Evolutionary conservation across 257 asterid genomes (phyloP).

Genomic region (Fraxinus excelsior): DNA sequence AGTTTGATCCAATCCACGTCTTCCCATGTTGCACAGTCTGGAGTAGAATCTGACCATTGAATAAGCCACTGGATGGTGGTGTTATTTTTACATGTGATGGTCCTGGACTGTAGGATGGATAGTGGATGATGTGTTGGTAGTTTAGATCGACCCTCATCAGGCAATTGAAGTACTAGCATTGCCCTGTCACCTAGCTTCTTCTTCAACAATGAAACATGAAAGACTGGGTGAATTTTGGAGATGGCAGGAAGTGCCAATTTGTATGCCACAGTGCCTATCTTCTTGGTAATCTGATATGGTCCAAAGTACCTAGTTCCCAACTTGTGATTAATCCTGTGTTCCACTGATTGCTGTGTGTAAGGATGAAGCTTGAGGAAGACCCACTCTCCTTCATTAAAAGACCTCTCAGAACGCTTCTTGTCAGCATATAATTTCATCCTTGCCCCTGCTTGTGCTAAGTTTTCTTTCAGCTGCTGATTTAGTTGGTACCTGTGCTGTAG

Average conservation of each 20-base stretch:
- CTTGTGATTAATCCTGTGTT: background rate
- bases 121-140: background rate
- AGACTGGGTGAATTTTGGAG: background rate
- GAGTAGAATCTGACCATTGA: background rate
- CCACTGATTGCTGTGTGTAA: background rate
- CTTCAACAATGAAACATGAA: background rate
- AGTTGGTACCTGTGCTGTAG: background rate
- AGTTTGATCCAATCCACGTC: background rate
- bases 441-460: background rate
- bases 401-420: background rate
- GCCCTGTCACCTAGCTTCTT: background rate
- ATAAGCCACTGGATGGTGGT: background rate
- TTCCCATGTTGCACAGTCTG: background rate
- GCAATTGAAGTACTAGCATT: background rate
- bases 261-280: background rate
- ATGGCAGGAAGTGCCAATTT: background rate
- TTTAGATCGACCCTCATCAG: background rate
- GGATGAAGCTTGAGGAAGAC: background rate
- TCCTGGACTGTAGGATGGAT: background rate
- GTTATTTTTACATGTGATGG: too few relatives aligned
- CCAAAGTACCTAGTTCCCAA: background rate
- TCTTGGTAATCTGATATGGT: background rate
- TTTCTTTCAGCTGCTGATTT: background rate
- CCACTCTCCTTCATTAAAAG: background rate
- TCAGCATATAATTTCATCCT: background rate